Percentiles rank a stretch among this genome's conserved stretches.
phyloP scores from a whole-genome alignment of 768 basidiomycete species.

The Exidia glandulosa region DNA sequence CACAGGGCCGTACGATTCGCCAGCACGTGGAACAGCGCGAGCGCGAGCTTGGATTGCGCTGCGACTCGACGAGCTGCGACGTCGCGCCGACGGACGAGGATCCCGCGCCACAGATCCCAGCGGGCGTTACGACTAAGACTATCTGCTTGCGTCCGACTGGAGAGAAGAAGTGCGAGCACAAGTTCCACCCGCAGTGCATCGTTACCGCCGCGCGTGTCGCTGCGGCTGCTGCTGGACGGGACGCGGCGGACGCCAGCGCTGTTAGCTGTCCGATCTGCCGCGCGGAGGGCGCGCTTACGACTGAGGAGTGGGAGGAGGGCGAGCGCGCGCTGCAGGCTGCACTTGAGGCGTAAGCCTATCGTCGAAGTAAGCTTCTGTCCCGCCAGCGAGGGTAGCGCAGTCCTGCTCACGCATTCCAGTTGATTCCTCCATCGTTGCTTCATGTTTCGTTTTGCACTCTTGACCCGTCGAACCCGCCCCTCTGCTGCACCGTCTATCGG shows the following conservation, averaged over 20 bases:
- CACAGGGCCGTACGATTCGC: conserved; percentile 61
- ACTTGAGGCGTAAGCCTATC: background rate
- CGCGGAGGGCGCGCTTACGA: conserved; percentile 45
- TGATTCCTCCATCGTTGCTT: too few relatives aligned
- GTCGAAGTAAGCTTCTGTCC: background rate
- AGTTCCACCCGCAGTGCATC: conserved; percentile 63
- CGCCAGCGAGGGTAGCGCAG: background rate
- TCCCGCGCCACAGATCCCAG: conserved; percentile 28
- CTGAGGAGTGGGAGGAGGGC: conserved; percentile 50
- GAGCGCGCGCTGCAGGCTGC: conserved; percentile 10
- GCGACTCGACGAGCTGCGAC: conserved; percentile 62
- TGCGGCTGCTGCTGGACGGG: background rate
- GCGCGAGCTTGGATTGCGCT: conserved; percentile 60
- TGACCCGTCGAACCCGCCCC: too few relatives aligned
- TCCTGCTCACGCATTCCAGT: background rate
- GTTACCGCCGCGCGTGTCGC: conserved; percentile 57
- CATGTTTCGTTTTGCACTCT: too few relatives aligned
- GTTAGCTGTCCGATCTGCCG: conserved; percentile 71
- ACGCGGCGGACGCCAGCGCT: background rate
- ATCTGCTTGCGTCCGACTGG: background rate
- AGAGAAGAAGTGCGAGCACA: conserved; percentile 37
- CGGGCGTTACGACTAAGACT: conserved; percentile 13
- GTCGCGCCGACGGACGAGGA: conserved; percentile 68
- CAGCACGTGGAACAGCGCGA: conserved; percentile 65
- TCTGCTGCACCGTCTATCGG: too few relatives aligned